A percentile compares a stretch with the other conserved stretches of the same genome.
Evolutionary conservation across 495 filamentous ascomycete genomes (phyloP).

Genomic region (Neurospora tetraspora): DNA sequence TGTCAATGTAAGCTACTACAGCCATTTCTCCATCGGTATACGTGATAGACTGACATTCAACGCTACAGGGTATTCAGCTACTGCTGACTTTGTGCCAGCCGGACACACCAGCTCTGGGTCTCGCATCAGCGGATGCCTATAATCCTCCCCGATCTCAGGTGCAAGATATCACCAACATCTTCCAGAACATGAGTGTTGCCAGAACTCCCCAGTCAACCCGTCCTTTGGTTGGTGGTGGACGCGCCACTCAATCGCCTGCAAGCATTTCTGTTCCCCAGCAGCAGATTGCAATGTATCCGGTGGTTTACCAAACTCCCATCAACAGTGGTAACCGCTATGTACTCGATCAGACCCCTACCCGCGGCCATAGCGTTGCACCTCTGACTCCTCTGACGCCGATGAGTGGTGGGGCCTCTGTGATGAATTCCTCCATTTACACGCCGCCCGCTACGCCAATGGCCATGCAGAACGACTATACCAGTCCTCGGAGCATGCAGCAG

Average conservation of each 20-base stretch:
- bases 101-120: neutral
- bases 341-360: slow-evolving; percentile 26
- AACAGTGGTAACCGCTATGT: slow-evolving; percentile 20
- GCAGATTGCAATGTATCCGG: slow-evolving; percentile 25
- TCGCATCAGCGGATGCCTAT: slow-evolving; percentile 1
- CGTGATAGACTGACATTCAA: neutral
- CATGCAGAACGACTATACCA: slow-evolving; percentile 16
- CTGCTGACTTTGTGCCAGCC: slow-evolving; percentile 6
- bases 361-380: slow-evolving; percentile 16
- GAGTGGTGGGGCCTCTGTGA: slow-evolving; percentile 8
- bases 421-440: slow-evolving; percentile 18
- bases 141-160: neutral
- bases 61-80: slow-evolving; percentile 11
- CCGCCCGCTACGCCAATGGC: slow-evolving; percentile 28
- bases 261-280: slow-evolving; percentile 10
- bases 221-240: neutral
- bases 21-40: neutral
- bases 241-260: slow-evolving; percentile 6
- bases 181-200: slow-evolving; percentile 10
- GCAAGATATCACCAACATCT: slow-evolving; percentile 8
- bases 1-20: slow-evolving; percentile 34
- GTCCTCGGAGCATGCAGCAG: slow-evolving; percentile 20
- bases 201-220: slow-evolving; percentile 3
- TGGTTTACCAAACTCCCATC: slow-evolving; percentile 20
- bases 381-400: slow-evolving; percentile 13